Conservation (phyloP, 73 alveolate species). For the Paramecium biaurelia region DNA sequence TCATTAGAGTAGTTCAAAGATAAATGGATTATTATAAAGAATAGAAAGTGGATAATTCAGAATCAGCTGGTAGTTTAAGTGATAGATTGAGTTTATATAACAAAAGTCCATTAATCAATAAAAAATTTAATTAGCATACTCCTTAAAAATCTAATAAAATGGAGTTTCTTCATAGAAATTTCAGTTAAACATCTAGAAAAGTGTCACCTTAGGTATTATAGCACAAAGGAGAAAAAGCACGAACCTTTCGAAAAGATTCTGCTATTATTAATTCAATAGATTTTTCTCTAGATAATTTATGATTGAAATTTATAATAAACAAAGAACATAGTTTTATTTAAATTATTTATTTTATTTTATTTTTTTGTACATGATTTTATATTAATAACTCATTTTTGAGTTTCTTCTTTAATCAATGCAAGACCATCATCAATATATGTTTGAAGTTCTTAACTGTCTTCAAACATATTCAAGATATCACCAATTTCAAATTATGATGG, state of each 20-base stretch:
- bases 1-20: background rate
- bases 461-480: slow-evolving; percentile 21
- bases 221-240: background rate
- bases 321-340: background rate
- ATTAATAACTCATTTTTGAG: background rate
- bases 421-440: background rate
- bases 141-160: background rate
- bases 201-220: background rate
- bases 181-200: background rate
- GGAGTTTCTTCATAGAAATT: background rate
- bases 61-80: slow-evolving; percentile 40
- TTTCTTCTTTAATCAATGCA: background rate
- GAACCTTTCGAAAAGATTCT: background rate
- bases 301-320: background rate
- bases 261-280: background rate
- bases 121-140: background rate
- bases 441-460: background rate
- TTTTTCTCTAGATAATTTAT: background rate
- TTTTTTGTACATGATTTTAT: background rate
- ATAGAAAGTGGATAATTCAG: slow-evolving; percentile 19
- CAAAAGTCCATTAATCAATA: background rate
- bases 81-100: slow-evolving; percentile 18
- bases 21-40: background rate
- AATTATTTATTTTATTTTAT: background rate
- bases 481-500: slow-evolving; percentile 1